Conservation (phyloP, 2,329 filamentous ascomycete species). For the Monosporascus sp. region DNA sequence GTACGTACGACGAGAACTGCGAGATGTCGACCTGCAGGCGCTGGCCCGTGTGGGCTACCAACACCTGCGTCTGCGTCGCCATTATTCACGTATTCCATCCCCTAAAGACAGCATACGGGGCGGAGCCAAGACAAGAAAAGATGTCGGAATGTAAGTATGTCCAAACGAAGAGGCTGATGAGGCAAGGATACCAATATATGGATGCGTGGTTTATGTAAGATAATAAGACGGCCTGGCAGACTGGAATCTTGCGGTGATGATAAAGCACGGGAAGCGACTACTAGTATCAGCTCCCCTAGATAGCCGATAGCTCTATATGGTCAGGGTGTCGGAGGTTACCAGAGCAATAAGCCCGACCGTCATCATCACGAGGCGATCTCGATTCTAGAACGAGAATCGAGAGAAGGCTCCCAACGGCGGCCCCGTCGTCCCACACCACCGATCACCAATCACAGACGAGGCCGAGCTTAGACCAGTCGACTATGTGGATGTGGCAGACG, state of each 20-base stretch:
- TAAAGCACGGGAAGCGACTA: not conserved
- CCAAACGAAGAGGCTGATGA: not conserved
- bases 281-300: not conserved
- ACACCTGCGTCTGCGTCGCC: constrained; percentile 83
- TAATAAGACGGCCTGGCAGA: not conserved
- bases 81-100: constrained; percentile 30
- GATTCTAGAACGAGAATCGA: not conserved
- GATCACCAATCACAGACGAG: not conserved
- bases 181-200: not conserved
- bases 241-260: not conserved
- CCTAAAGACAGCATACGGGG: constrained; percentile 15
- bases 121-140: constrained; percentile 1
- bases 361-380: not conserved
- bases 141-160: constrained; percentile 1
- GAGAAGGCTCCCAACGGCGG: no score
- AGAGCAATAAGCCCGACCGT: not conserved
- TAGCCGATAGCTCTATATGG: not conserved
- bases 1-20: constrained; percentile 65
- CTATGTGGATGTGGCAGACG: not conserved
- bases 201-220: not conserved
- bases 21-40: constrained; percentile 73
- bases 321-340: not conserved
- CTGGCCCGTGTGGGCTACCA: constrained; percentile 89
- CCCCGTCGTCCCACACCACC: no score
- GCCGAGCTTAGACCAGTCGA: not conserved